Percentiles rank a stretch among this genome's conserved stretches.
phyloP scores from a whole-genome alignment of 805 yeast species.

The Torulaspora maleeae region DNA sequence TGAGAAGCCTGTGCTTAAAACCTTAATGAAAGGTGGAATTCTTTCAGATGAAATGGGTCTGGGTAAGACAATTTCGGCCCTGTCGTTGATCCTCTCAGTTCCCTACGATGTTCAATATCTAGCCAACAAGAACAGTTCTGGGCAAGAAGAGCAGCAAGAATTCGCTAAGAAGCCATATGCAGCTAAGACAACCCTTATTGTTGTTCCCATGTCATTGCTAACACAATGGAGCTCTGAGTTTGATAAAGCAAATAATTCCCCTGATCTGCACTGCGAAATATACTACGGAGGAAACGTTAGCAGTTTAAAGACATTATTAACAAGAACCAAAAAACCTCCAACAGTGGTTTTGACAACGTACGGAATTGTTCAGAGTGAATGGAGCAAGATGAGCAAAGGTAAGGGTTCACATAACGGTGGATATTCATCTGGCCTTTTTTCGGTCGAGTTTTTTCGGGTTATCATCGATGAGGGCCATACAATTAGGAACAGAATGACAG shows the following conservation, averaged over 20 bases:
- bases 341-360: slow-evolving; percentile 76
- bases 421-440: slow-evolving; percentile 52
- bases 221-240: slow-evolving; percentile 90
- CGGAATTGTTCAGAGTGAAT: slow-evolving; percentile 80
- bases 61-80: slow-evolving; percentile 85
- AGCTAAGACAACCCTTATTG: slow-evolving; percentile 63
- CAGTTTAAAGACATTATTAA: slow-evolving; percentile 46
- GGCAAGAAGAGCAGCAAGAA: not conserved
- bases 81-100: slow-evolving; percentile 64
- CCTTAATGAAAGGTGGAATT: slow-evolving; percentile 72
- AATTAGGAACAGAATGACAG: slow-evolving; percentile 72
- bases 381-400: slow-evolving; percentile 42
- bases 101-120: slow-evolving; percentile 45
- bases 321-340: slow-evolving; percentile 48
- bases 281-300: slow-evolving; percentile 71
- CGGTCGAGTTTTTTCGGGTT: slow-evolving; percentile 68
- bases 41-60: slow-evolving; percentile 96
- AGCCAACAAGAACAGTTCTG: not conserved
- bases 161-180: slow-evolving; percentile 48
- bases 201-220: slow-evolving; percentile 88
- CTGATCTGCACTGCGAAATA: slow-evolving; percentile 46
- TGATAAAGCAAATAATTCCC: slow-evolving; percentile 47
- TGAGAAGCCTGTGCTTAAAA: slow-evolving; percentile 58
- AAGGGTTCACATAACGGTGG: slow-evolving; percentile 11
- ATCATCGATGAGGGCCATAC: slow-evolving; percentile 89